Conservation (phyloP, 2,329 filamentous ascomycete species). For the Paradendryphiella salina region DNA sequence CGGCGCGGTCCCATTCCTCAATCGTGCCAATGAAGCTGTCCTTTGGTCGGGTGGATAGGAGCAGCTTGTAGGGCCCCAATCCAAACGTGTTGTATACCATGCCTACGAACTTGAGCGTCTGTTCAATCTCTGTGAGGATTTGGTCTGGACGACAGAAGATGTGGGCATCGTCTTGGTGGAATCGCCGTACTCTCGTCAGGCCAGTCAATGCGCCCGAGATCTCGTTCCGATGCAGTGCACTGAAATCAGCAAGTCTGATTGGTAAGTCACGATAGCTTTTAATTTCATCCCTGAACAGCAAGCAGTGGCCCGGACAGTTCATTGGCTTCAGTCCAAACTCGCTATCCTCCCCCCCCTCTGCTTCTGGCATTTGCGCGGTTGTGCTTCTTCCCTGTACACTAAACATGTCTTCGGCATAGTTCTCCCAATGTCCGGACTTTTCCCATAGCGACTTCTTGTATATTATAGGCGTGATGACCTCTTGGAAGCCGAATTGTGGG, state of each 20-base stretch:
- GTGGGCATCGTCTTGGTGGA: conserved; percentile 89
- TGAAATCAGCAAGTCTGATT: conserved; percentile 84
- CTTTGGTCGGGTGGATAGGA: conserved; percentile 75
- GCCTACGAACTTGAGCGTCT: conserved; percentile 73
- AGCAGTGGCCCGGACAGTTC: conserved; percentile 89
- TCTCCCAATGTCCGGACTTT: conserved; percentile 82
- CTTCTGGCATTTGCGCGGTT: conserved; percentile 48
- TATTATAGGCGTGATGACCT: conserved; percentile 87
- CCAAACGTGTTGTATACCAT: conserved; percentile 71
- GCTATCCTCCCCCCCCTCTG: conserved; percentile 62
- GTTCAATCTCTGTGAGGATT: conserved; percentile 72
- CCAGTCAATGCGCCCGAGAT: conserved; percentile 79
- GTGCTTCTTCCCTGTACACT: conserved; percentile 66
- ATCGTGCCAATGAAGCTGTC: conserved; percentile 76
- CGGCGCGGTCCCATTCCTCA: conserved; percentile 70
- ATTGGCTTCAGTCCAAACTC: conserved; percentile 88
- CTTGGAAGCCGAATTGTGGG: conserved; percentile 79
- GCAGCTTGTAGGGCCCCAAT: conserved; percentile 72
- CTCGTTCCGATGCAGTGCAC: conserved; percentile 84
- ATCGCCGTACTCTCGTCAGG: conserved; percentile 79
- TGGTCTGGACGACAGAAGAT: conserved; percentile 83
- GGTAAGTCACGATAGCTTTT: conserved; percentile 80
- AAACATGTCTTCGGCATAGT: conserved; percentile 93
- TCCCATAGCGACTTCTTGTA: conserved; percentile 89
- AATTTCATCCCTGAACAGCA: conserved; percentile 74